A percentile compares a stretch with the other conserved stretches of the same genome.
phyloP scores from a whole-genome alignment of 2,329 filamentous ascomycete genomes.

The Chrysoporthe austroafricana region DNA sequence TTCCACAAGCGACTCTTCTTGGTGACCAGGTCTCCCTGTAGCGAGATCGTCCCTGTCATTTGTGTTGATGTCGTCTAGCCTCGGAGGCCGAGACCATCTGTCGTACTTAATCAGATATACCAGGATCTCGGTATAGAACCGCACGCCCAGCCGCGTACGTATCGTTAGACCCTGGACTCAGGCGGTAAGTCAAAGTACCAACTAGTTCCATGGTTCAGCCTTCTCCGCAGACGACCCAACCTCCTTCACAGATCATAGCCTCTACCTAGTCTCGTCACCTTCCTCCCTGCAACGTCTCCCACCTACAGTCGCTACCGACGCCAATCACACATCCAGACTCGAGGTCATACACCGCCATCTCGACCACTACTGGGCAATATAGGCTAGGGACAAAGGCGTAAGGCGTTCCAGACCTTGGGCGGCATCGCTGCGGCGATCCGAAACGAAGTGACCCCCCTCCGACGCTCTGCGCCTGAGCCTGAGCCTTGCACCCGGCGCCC shows the following conservation, averaged over 20 bases:
- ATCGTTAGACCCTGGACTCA: not conserved
- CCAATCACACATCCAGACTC: not conserved
- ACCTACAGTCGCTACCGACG: not conserved
- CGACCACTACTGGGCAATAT: slow-evolving; percentile 1
- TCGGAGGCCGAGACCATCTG: not conserved
- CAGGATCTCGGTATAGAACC: slow-evolving; percentile 5
- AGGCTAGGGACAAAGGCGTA: slow-evolving; percentile 5
- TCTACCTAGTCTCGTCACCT: not conserved
- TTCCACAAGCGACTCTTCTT: too few species aligned
- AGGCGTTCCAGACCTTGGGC: not conserved
- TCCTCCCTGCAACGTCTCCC: not conserved
- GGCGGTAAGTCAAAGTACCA: not conserved
- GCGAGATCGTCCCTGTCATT: too few species aligned
- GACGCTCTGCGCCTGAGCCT: slow-evolving; percentile 3
- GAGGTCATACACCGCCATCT: not conserved
- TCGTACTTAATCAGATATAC: not conserved
- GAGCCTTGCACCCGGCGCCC: not conserved
- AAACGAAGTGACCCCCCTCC: slow-evolving; percentile 17
- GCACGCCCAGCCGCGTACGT: not conserved
- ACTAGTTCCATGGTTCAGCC: slow-evolving; percentile 9
- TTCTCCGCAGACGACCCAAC: not conserved
- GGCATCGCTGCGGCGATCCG: slow-evolving; percentile 9
- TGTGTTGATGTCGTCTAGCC: too few species aligned
- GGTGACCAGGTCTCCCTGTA: too few species aligned
- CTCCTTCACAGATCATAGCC: not conserved